Percentiles rank a stretch among this genome's conserved stretches.
Evolutionary conservation across 2,329 filamentous ascomycete species (phyloP).

Genomic region (Chaetothyriales sp.): DNA sequence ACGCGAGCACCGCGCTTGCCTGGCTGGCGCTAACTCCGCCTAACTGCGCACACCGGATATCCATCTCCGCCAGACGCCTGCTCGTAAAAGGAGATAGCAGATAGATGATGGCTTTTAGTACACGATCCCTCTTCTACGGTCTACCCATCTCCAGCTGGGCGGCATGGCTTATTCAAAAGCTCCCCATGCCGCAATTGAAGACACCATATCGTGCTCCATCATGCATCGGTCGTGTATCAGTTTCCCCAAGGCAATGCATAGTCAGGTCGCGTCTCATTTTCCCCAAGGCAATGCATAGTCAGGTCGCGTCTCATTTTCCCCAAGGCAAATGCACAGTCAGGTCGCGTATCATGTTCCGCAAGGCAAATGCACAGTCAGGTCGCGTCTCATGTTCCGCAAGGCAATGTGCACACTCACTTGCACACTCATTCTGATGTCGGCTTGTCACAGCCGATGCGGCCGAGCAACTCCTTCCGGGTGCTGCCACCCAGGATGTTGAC

Average conservation of each 20-base stretch:
- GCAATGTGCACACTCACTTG: neutral
- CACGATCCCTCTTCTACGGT: neutral
- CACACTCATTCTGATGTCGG: neutral
- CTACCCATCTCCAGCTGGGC: neutral
- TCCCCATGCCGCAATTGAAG: neutral
- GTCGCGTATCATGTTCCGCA: too few species aligned
- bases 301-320: too few species aligned
- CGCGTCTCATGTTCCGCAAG: neutral
- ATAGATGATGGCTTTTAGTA: too few species aligned
- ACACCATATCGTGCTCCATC: neutral
- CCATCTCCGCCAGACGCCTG: neutral
- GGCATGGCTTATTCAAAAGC: neutral
- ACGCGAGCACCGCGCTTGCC: neutral
- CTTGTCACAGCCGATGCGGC: slow-evolving; percentile 24
- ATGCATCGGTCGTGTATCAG: neutral
- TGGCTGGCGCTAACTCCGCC: neutral
- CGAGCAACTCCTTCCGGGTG: slow-evolving; percentile 21
- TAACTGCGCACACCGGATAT: neutral
- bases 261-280: too few species aligned
- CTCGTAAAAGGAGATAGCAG: neutral
- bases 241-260: neutral
- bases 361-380: too few species aligned
- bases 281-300: too few species aligned
- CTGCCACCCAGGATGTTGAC: slow-evolving; percentile 15
- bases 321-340: neutral